These are phyloP conservation scores for Phlebiopsis gigantea DNA, from an alignment of 768 basidiomycete genomes.

Conservation along the genomic window DNA sequence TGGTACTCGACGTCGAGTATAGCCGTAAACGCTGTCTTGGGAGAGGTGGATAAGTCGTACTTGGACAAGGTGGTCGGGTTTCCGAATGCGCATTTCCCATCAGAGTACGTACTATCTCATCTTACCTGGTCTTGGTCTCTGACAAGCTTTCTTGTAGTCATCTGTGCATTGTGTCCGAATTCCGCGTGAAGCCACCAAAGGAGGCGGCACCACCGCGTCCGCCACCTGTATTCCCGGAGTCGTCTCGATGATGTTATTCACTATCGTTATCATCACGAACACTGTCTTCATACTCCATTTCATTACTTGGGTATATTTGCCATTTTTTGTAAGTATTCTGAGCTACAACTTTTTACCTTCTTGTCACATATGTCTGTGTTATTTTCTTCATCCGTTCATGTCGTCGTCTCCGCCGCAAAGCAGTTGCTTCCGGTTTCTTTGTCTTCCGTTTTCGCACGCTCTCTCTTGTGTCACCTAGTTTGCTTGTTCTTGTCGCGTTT, in stretches of 20 bases:
- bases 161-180: constrained; percentile 64
- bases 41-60: constrained; percentile 81
- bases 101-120: constrained; percentile 65
- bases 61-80: constrained; percentile 91
- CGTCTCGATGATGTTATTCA: constrained; percentile 26
- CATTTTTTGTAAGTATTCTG: constrained; percentile 18
- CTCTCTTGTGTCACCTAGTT: constrained; percentile 15
- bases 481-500: constrained; percentile 18
- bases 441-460: constrained; percentile 8
- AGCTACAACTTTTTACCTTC: constrained; percentile 3
- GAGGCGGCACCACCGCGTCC: constrained; percentile 34
- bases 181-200: constrained; percentile 73
- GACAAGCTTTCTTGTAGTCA: constrained; percentile 43
- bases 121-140: constrained; percentile 4
- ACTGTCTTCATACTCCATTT: constrained; percentile 11
- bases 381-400: neutral
- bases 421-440: constrained; percentile 2
- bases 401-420: neutral
- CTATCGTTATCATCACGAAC: constrained; percentile 8
- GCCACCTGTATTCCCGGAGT: constrained; percentile 34
- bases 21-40: constrained; percentile 76
- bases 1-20: constrained; percentile 81
- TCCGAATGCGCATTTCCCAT: constrained; percentile 95
- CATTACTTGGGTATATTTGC: constrained; percentile 15
- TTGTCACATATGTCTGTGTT: constrained; percentile 8